Evolutionary conservation across 148 eudicot genomes (phyloP).

Genomic region (Silene conica): DNA sequence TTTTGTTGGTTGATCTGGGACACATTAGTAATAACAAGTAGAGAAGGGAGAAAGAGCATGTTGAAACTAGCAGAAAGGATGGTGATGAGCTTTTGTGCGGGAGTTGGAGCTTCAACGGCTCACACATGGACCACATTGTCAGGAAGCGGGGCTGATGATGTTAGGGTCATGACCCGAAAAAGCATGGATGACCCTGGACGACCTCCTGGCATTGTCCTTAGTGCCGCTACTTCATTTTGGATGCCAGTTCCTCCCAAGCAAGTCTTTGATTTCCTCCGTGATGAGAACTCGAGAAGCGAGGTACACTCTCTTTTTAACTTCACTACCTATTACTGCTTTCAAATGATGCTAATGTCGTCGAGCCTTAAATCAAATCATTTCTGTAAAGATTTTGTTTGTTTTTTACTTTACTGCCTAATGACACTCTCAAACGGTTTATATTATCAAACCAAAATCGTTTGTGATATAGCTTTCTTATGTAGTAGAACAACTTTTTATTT

Average conservation of each 20-base stretch:
- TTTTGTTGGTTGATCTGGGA: neutral
- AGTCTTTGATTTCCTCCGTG: conserved; percentile 91
- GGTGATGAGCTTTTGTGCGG: conserved; percentile 94
- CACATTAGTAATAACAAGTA: conserved; percentile 68
- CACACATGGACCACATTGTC: conserved; percentile 98
- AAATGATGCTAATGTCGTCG: neutral
- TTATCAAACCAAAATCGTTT: too few species aligned
- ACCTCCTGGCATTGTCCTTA: conserved; percentile 94
- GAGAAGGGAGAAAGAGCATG: conserved; percentile 97
- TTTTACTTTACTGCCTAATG: too few species aligned
- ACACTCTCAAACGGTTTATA: too few species aligned
- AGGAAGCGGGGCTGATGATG: conserved; percentile 89
- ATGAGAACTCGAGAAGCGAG: conserved; percentile 86
- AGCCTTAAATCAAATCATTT: neutral
- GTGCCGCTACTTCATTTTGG: conserved; percentile 99
- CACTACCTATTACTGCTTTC: neutral
- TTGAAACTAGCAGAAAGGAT: conserved; percentile 97
- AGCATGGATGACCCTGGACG: conserved; percentile 98
- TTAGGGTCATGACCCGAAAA: conserved; percentile 93
- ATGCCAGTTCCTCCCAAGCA: conserved; percentile 78
- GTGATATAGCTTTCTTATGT: too few species aligned
- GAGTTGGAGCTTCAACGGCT: conserved; percentile 96
- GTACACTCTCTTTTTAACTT: conserved; percentile 26
- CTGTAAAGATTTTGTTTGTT: too few species aligned
- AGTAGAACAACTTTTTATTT: too few species aligned